Percentiles rank a stretch among this genome's conserved stretches.
Conservation (phyloP, 2,329 filamentous ascomycete genomes). For the Colletotrichum sp. region DNA sequence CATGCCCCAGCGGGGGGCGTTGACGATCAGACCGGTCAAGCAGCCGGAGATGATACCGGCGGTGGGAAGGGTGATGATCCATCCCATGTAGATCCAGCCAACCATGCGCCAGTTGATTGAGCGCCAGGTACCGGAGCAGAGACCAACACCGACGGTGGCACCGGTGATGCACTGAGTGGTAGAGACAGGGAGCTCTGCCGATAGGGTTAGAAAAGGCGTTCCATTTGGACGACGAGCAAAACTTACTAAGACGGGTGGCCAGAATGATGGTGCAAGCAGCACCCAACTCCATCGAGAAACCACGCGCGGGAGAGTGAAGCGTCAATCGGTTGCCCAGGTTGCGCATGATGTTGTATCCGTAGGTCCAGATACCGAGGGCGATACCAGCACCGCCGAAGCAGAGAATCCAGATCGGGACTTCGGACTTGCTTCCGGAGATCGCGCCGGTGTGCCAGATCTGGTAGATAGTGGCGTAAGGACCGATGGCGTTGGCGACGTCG, state of each 20-base stretch:
- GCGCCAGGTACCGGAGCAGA: slow-evolving; percentile 56
- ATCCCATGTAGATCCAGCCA: slow-evolving; percentile 56
- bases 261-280: slow-evolving; percentile 67
- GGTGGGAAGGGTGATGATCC: slow-evolving; percentile 52
- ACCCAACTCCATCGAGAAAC: slow-evolving; percentile 53
- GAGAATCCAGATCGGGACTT: slow-evolving; percentile 66
- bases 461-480: slow-evolving; percentile 68
- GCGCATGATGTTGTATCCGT: slow-evolving; percentile 64
- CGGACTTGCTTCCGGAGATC: slow-evolving; percentile 43
- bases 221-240: not conserved
- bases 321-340: slow-evolving; percentile 64
- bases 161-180: slow-evolving; percentile 65
- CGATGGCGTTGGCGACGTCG: slow-evolving; percentile 68
- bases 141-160: slow-evolving; percentile 60
- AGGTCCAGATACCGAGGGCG: slow-evolving; percentile 53
- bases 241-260: slow-evolving; percentile 60
- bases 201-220: not conserved
- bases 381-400: slow-evolving; percentile 34
- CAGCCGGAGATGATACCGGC: slow-evolving; percentile 58
- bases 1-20: slow-evolving; percentile 54
- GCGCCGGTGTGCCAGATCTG: slow-evolving; percentile 60
- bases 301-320: slow-evolving; percentile 59
- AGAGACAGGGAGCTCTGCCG: slow-evolving; percentile 54
- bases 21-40: slow-evolving; percentile 63
- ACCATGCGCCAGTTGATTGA: slow-evolving; percentile 65